These are phyloP conservation scores for Gamarada debralockiae DNA, from an alignment of 495 filamentous ascomycete genomes.

Conservation along the genomic window DNA sequence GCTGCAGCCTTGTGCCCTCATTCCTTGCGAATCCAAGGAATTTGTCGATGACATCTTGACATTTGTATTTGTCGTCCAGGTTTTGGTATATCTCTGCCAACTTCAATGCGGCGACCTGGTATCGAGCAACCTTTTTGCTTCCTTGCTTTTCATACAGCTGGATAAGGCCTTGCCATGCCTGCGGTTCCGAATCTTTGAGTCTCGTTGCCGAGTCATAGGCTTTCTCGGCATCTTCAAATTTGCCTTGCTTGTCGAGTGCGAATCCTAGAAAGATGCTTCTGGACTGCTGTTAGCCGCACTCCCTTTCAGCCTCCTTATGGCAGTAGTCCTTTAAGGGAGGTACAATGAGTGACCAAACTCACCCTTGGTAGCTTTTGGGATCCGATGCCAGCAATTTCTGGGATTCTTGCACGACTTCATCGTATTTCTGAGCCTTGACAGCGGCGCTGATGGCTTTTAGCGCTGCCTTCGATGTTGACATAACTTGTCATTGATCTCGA, in stretches of 20 bases:
- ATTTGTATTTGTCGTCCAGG: slow-evolving; percentile 59
- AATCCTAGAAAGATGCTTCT: slow-evolving; percentile 82
- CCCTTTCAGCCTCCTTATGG: too few species aligned
- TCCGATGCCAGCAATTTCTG: slow-evolving; percentile 66
- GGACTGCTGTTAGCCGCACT: slow-evolving; percentile 7
- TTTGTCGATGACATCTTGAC: slow-evolving; percentile 79
- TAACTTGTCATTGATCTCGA: slow-evolving; percentile 14
- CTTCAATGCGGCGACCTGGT: slow-evolving; percentile 64
- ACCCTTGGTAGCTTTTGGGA: slow-evolving; percentile 79
- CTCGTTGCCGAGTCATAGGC: slow-evolving; percentile 72
- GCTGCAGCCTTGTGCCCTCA: slow-evolving; percentile 67
- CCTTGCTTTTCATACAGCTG: slow-evolving; percentile 78
- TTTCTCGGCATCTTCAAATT: slow-evolving; percentile 64
- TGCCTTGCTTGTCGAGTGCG: slow-evolving; percentile 69
- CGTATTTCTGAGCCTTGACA: slow-evolving; percentile 76
- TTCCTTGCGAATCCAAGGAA: slow-evolving; percentile 65
- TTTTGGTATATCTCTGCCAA: slow-evolving; percentile 73
- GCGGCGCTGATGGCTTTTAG: slow-evolving; percentile 81
- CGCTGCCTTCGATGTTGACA: slow-evolving; percentile 63
- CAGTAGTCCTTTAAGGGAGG: too few species aligned
- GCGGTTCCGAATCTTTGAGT: slow-evolving; percentile 46
- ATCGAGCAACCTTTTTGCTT: slow-evolving; percentile 62
- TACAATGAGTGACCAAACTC: slow-evolving; percentile 1
- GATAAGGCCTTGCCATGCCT: slow-evolving; percentile 90
- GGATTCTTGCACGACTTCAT: slow-evolving; percentile 63